These are phyloP conservation scores for Megacollybia marginata DNA, from an alignment of 768 basidiomycete species.

Conservation along the genomic window DNA sequence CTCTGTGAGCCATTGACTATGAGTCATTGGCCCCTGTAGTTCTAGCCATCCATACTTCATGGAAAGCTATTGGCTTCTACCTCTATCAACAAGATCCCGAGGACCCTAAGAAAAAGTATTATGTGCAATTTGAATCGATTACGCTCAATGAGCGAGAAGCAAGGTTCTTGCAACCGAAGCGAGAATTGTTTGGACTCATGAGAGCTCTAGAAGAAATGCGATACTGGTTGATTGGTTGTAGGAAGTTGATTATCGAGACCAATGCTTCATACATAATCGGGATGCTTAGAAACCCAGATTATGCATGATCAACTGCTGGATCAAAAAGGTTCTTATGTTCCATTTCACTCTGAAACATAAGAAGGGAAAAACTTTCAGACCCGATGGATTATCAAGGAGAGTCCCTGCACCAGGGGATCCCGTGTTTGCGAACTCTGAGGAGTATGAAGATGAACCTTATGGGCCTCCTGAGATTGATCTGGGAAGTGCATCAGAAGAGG, in stretches of 20 bases:
- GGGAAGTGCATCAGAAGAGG: neutral
- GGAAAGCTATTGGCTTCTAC: constrained; percentile 13
- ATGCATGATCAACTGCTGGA: constrained; percentile 29
- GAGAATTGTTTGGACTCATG: constrained; percentile 12
- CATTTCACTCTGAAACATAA: constrained; percentile 24
- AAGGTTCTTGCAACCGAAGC: constrained; percentile 14
- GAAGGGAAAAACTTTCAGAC: constrained; percentile 15
- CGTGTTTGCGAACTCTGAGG: neutral
- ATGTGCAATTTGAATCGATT: constrained; percentile 21
- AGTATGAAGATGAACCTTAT: constrained; percentile 4
- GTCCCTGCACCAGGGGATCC: constrained; percentile 8
- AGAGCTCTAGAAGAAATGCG: constrained; percentile 1
- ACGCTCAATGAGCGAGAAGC: constrained; percentile 17
- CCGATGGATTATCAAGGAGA: constrained; percentile 24
- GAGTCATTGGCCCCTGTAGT: constrained; percentile 13
- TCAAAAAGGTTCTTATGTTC: constrained; percentile 23
- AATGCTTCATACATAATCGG: constrained; percentile 19
- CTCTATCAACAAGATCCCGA: constrained; percentile 16
- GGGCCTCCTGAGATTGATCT: constrained; percentile 6
- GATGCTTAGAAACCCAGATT: constrained; percentile 21
- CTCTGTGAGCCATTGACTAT: constrained; percentile 22
- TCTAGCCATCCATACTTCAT: constrained; percentile 21
- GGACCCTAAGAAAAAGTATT: constrained; percentile 9
- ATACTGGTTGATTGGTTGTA: neutral
- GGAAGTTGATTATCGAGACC: constrained; percentile 9